Percentiles rank a stretch among this genome's conserved stretches.
These are phyloP conservation scores for Lactarius trivialis DNA, from an alignment of 768 basidiomycete species.

Conservation along the genomic window DNA sequence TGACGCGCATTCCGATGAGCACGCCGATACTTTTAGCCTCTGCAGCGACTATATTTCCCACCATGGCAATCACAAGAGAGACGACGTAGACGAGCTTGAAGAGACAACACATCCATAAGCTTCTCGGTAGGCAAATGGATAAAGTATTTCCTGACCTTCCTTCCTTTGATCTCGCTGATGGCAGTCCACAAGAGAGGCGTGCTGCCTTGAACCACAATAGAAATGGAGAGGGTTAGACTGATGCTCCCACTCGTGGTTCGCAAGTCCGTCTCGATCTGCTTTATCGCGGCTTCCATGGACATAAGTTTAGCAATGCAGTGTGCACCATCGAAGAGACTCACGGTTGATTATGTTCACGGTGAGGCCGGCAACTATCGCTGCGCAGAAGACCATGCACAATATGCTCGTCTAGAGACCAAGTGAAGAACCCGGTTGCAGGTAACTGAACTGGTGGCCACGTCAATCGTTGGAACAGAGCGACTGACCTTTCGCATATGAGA, in stretches of 20 bases:
- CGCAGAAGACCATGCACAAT: constrained; percentile 43
- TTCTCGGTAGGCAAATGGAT: not conserved
- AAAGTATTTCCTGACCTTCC: constrained; percentile 44
- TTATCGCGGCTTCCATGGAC: constrained; percentile 47
- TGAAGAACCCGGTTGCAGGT: constrained; percentile 25
- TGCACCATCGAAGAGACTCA: constrained; percentile 22
- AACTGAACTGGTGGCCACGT: not conserved
- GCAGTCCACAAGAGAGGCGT: constrained; percentile 64
- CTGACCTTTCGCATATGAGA: constrained; percentile 47
- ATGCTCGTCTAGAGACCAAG: constrained; percentile 29
- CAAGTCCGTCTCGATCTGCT: constrained; percentile 51
- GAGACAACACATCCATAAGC: not conserved
- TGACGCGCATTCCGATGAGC: constrained; percentile 59
- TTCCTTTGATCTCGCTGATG: constrained; percentile 67
- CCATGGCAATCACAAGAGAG: constrained; percentile 45
- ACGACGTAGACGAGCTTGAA: constrained; percentile 45
- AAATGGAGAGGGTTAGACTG: constrained; percentile 60
- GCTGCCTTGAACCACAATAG: constrained; percentile 64
- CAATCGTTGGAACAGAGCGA: not conserved
- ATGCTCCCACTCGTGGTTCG: constrained; percentile 56
- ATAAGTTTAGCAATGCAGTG: not conserved
- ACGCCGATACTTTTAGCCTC: constrained; percentile 46
- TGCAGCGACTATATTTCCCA: constrained; percentile 53
- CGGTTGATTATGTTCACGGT: constrained; percentile 60
- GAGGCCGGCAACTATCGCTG: constrained; percentile 53